Evolutionary conservation across 2,329 filamentous ascomycete species (phyloP), one percentile per base, ranked within the genome.

Genomic region (Aspergillus nomiae): DNA sequence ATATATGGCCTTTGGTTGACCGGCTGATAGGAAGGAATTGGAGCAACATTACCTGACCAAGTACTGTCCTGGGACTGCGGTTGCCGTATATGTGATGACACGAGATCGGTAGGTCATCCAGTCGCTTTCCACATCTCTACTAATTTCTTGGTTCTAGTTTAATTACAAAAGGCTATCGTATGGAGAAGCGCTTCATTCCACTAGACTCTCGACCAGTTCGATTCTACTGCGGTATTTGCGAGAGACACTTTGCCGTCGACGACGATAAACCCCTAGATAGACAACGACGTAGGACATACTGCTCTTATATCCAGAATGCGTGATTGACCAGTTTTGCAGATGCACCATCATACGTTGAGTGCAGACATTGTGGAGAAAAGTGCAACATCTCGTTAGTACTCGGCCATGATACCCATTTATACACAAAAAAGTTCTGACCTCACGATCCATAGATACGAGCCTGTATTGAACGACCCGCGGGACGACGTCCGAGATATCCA

Each of bases 1-100:
- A 53, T 55, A 24, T 4, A 28, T 38, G 4, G 36, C 10, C 11
- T 30, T 51, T 51, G 19, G 48, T 28, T 68, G 45, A 65, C 61
- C 32, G 12, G 34, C 24, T 43, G 24, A 11, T 48, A 74, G 73
- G n/a, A 50, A 51, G 14, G 73, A 75, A 54, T 48, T 74, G 56
- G 64, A 70, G 10, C 68, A 70, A 34, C 73, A 75, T 58, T 72
- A 72, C 57, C 63, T 74, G 45, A 72, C 72, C 9, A 71, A 64
- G 51, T 75, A 67, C 56, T 75, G 73, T 28, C 68, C 71, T 5
- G 72, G 72, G 3, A 64, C 70, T 26, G 71, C 73, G 5, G 66
- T 75, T 16, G 67, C 70, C 16, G 69, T 73, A 51, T 74, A 75
- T 58, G 65, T 75, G 41, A 75, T 75, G 72, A 75, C 63, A 24